A percentile compares a stretch with the other conserved stretches of the same genome.
phyloP scores from a whole-genome alignment of 371 early-diverging fungal species.

The Phascolomyces articulosus region DNA sequence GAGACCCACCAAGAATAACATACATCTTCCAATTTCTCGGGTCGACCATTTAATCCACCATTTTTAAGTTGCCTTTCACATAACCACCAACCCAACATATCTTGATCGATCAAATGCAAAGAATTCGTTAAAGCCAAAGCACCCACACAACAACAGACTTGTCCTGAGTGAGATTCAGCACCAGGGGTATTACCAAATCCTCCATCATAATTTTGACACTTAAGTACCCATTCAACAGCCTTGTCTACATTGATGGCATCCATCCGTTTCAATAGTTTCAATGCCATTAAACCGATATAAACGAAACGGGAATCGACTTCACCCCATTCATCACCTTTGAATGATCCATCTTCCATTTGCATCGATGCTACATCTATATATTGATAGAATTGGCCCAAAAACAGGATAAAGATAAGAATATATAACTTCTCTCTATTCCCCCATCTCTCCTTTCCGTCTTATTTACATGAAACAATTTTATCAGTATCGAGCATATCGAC shows the following conservation, averaged over 20 bases:
- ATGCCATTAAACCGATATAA: slow-evolving; percentile 81
- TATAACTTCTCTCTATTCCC: too few relatives aligned
- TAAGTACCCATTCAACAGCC: slow-evolving; percentile 77
- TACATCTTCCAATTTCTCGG: slow-evolving; percentile 97
- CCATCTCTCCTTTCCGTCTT: too few relatives aligned
- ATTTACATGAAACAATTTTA: slow-evolving; percentile 71
- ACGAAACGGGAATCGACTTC: slow-evolving; percentile 96
- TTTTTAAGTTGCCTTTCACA: slow-evolving; percentile 89
- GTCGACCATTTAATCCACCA: slow-evolving; percentile 98
- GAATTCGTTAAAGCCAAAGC: slow-evolving; percentile 82
- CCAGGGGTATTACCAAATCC: slow-evolving; percentile 95
- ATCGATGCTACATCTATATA: slow-evolving; percentile 52
- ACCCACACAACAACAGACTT: slow-evolving; percentile 93
- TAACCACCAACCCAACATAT: slow-evolving; percentile 91
- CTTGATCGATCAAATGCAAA: slow-evolving; percentile 70
- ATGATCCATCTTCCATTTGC: slow-evolving; percentile 80
- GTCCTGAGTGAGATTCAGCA: slow-evolving; percentile 96
- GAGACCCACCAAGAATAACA: slow-evolving; percentile 99
- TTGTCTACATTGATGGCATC: slow-evolving; percentile 74
- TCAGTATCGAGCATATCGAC: slow-evolving; percentile 73
- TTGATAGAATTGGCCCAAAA: too few relatives aligned
- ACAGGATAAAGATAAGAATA: background rate
- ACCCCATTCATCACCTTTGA: slow-evolving; percentile 92
- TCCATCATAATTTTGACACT: slow-evolving; percentile 96
- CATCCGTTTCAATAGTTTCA: slow-evolving; percentile 77